These are phyloP conservation scores for Imleria badia DNA, from an alignment of 768 basidiomycete genomes.

Conservation along the genomic window DNA sequence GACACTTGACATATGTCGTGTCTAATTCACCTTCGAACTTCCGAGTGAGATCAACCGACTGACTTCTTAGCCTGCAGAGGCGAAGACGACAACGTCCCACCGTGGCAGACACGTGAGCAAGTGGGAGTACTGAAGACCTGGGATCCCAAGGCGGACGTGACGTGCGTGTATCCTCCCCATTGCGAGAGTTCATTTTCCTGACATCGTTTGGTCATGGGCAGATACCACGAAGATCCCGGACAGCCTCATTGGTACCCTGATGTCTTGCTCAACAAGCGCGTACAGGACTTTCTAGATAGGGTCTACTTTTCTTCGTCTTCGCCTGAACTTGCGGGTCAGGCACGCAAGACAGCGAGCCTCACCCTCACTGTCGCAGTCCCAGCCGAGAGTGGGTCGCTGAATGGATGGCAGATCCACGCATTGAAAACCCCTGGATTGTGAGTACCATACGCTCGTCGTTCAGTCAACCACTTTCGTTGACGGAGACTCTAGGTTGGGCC, in stretches of 20 bases:
- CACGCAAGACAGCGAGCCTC: conserved; percentile 36
- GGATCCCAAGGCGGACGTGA: conserved; percentile 50
- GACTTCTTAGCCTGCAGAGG: conserved; percentile 44
- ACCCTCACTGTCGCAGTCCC: conserved; percentile 75
- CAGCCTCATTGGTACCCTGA: conserved; percentile 70
- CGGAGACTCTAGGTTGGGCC: conserved; percentile 13
- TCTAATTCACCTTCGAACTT: neutral
- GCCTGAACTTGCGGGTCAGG: neutral
- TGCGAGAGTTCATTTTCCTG: neutral
- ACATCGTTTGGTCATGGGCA: conserved; percentile 23
- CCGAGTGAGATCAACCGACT: neutral
- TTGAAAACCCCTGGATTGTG: conserved; percentile 70
- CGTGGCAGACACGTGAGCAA: conserved; percentile 76
- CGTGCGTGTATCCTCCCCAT: conserved; percentile 37
- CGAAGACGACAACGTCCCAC: conserved; percentile 82
- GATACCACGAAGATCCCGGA: conserved; percentile 61
- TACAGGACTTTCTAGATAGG: conserved; percentile 55
- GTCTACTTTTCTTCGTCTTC: conserved; percentile 14
- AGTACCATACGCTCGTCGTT: conserved; percentile 11
- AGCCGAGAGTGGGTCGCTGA: conserved; percentile 63
- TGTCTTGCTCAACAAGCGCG: conserved; percentile 54
- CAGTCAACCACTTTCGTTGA: neutral
- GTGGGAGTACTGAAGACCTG: conserved; percentile 59
- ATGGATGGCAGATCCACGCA: conserved; percentile 66
- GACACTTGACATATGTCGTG: neutral